Percentiles rank a stretch among this genome's conserved stretches.
phyloP scores from a whole-genome alignment of 441 rosid species.

The Geranium incanum region DNA sequence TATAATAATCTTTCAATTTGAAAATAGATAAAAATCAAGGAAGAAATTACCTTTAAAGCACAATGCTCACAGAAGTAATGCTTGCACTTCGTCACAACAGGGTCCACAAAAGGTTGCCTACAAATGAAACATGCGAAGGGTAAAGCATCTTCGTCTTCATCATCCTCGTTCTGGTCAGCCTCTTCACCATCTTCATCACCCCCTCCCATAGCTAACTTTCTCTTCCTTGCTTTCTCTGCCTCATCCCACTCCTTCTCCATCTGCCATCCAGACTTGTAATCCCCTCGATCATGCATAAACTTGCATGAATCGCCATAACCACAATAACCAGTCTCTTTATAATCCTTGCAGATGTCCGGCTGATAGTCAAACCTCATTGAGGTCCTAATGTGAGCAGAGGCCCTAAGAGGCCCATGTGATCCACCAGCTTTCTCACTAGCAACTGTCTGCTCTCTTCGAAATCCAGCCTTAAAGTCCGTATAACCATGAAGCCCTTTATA shows the following conservation, averaged over 20 bases:
- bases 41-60: constrained; percentile 57
- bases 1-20: not conserved
- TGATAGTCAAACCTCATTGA: constrained; percentile 88
- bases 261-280: constrained; percentile 89
- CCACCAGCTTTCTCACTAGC: constrained; percentile 94
- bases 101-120: constrained; percentile 71
- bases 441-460: constrained; percentile 80
- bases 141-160: constrained; percentile 52
- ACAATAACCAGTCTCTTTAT: constrained; percentile 91
- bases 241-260: constrained; percentile 89
- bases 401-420: constrained; percentile 83
- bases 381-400: constrained; percentile 87
- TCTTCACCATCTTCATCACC: constrained; percentile 48
- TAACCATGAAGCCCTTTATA: constrained; percentile 80
- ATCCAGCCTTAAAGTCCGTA: constrained; percentile 84
- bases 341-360: constrained; percentile 89
- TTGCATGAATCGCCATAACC: constrained; percentile 87
- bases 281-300: constrained; percentile 91
- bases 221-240: constrained; percentile 75
- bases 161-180: constrained; percentile 20
- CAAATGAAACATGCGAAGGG: constrained; percentile 91
- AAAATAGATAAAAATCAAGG: not conserved
- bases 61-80: constrained; percentile 95
- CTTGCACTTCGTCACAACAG: constrained; percentile 81
- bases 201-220: constrained; percentile 59